Percentiles rank a stretch among this genome's conserved stretches.
Evolutionary conservation across 768 basidiomycete species (phyloP).

Genomic region (Xerocomellus dryophilus): DNA sequence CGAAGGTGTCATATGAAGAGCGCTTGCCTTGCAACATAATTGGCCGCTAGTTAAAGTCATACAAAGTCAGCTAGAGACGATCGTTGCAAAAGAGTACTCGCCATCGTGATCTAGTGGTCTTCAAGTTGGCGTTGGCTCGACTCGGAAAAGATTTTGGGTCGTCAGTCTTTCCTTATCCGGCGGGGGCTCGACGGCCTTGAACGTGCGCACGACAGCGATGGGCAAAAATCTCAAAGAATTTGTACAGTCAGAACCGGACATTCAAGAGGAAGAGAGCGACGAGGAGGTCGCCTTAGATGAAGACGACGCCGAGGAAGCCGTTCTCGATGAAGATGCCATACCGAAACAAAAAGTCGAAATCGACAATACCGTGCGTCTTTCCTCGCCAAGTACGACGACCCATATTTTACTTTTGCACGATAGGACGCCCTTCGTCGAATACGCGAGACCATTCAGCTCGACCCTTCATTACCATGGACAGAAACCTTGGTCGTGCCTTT

Average conservation of each 20-base stretch:
- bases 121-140: background rate
- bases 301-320: constrained; percentile 61
- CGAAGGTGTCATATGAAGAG: background rate
- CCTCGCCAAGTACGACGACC: background rate
- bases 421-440: constrained; percentile 81
- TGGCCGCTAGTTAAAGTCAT: constrained; percentile 48
- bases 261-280: constrained; percentile 28
- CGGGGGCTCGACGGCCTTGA: too few relatives aligned
- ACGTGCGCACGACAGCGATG: too few relatives aligned
- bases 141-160: constrained; percentile 18
- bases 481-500: constrained; percentile 74
- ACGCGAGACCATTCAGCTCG: constrained; percentile 71
- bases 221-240: constrained; percentile 7
- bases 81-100: background rate
- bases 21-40: constrained; percentile 64
- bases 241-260: constrained; percentile 8
- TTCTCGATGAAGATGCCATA: constrained; percentile 75
- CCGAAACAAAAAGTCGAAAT: constrained; percentile 69
- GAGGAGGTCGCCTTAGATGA: constrained; percentile 66
- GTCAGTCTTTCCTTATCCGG: constrained; percentile 23
- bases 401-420: background rate
- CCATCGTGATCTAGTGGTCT: constrained; percentile 14
- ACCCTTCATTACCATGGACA: constrained; percentile 76
- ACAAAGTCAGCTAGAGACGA: background rate
- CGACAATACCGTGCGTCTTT: constrained; percentile 65